Evolutionary conservation across 176 grass and related monocot species (phyloP), one percentile per base, ranked within the genome.

Genomic region (Lolium multiflorum): DNA sequence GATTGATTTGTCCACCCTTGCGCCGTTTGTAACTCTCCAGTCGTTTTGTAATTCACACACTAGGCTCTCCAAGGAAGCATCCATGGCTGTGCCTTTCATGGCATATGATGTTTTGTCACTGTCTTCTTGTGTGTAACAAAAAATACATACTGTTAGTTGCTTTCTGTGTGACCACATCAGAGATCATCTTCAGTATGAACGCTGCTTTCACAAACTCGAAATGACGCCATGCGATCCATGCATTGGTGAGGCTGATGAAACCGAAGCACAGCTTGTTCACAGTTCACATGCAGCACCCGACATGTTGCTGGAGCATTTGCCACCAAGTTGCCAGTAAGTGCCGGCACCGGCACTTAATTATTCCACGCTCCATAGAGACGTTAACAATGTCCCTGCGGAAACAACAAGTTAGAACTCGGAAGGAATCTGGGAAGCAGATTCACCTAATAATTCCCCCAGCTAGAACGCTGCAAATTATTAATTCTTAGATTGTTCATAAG

Each of bases 351-450:
- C 71, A 35, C 31, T 35, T 25, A 44, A 54, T 62, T 69, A 52
- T 46, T 77, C 76, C 60, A 84, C 6, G 58, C 7, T 74, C 39
- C 38, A 48, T 51, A 73, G 76, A 77, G 70, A 76, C 43, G 70
- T 7, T 77, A 76, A 88, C 69, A 71, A 47, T 51, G 61, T 62
- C 69, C 51, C 81, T 59, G 70, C 81, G 61, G 77, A 91, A 88
- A 81, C 49, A 77, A 55, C 89, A 88, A 88, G 52, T 71, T 61
- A 56, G 76, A 69, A 26, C 67, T 57, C 35, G 9, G 2, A 66
- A 66, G 59, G 59, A 13, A 58, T 47, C 69, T 9, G n/a, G n/a
- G 43, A 71, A 58, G 51, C 8, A 76, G 82, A 78, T 75, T 80
- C 14, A 51, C 26, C 17, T 74, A 26, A 43, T 12, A 83, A 87